Evolutionary conservation across 306 rosid species (phyloP), one percentile per base, ranked within the genome.

Genomic region (Trifolium dubium): DNA sequence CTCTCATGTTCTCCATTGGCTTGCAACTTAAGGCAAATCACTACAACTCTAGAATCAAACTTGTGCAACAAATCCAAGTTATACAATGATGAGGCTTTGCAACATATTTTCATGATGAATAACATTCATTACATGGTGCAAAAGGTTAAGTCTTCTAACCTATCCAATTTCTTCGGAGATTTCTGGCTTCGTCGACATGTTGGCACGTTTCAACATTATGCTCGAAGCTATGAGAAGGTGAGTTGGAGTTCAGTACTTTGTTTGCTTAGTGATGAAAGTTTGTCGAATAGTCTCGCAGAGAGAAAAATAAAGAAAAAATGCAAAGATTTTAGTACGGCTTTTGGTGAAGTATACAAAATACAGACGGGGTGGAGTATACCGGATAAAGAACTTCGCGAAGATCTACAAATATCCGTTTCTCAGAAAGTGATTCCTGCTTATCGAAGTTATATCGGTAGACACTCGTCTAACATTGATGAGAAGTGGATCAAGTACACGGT

Each of bases 281-380:
- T 29, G 23, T 5, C 75, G 8, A 49, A 30, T 59, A 28, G 69
- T 35, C 72, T 39, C 55, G 58, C 85, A 2, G 51, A 73, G 75
- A 69, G 64, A 65, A 43, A 4, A 56, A 41, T 50, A 6, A 77
- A 79, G 67, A 84, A 75, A 60, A 85, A 64, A 73, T 87, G 81
- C 80, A 77, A 75, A 74, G 34, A 71, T 28, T 91, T 91, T 75
- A 51, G 44, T 71, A 32, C 12, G 72, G 85, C 86, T 30, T 91
- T 91, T 56, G 83, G 81, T 80, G 92, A 85, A 79, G 77, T 88
- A 2, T 89, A 89, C 72, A 80, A 74, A 81, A 84, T 5, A n/a
- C 97, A 89, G 66, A 89, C 97, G n/a, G 88, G 88, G 18, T 91
- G 97, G 92, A 58, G 0, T 10, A 43, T 89, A 28, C 74, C 84